A percentile compares a stretch with the other conserved stretches of the same genome.
Evolutionary conservation across 2,329 filamentous ascomycete species (phyloP).

Genomic region (Zymoseptoria tritici): DNA sequence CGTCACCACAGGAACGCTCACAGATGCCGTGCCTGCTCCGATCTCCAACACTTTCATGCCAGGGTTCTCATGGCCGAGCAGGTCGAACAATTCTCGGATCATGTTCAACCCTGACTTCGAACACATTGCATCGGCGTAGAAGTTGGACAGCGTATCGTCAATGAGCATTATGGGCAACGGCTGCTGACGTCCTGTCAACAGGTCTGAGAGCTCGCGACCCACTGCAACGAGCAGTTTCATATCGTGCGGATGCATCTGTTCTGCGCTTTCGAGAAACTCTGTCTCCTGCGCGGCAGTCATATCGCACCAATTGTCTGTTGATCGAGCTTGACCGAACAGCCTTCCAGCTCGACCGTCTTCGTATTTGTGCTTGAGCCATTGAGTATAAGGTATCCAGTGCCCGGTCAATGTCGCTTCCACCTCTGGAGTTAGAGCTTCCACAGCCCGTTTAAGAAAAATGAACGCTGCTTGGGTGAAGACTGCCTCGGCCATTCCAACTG

Average conservation of each 20-base stretch:
- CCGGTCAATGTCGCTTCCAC: background rate
- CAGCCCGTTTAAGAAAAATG: background rate
- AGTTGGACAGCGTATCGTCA: slow-evolving; percentile 9
- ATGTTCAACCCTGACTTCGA: background rate
- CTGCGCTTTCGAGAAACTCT: background rate
- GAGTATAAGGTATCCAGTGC: background rate
- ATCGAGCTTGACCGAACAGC: background rate
- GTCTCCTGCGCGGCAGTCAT: background rate
- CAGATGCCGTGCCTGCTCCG: slow-evolving; percentile 40
- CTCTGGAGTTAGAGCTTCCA: background rate
- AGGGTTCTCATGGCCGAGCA: slow-evolving; percentile 33
- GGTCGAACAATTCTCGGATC: background rate
- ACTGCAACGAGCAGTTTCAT: background rate
- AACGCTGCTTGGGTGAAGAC: background rate
- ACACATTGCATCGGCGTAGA: slow-evolving; percentile 10
- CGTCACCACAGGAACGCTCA: slow-evolving; percentile 32
- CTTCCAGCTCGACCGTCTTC: background rate
- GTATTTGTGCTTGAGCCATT: background rate
- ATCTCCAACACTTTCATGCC: slow-evolving; percentile 39
- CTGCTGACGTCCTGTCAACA: background rate
- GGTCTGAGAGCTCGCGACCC: background rate
- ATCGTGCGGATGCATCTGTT: background rate
- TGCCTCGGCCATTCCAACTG: background rate
- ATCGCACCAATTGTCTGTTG: background rate
- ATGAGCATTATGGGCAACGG: slow-evolving; percentile 12